These are phyloP conservation scores for Erodium texanum DNA, from an alignment of 441 rosid species.

Conservation along the genomic window DNA sequence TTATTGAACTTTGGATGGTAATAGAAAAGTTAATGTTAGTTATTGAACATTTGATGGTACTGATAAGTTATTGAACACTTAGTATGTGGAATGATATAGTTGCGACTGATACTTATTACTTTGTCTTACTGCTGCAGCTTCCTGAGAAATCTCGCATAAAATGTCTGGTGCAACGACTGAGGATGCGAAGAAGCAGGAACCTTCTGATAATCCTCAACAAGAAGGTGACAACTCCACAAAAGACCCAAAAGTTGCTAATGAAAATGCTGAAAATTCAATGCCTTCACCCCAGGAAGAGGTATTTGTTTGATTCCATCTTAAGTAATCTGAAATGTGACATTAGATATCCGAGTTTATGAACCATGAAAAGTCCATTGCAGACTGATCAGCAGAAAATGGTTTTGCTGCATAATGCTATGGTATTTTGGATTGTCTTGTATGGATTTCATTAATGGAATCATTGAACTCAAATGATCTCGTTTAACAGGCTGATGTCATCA, in stretches of 20 bases:
- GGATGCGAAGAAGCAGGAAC: conserved; percentile 32
- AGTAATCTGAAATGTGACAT: neutral
- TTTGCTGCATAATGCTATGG: neutral
- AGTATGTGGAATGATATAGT: neutral
- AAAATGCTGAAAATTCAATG: conserved; percentile 24
- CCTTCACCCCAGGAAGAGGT: conserved; percentile 43
- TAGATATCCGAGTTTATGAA: neutral
- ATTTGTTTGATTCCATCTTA: conserved; percentile 9
- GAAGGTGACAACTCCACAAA: conserved; percentile 15
- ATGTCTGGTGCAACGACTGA: conserved; percentile 25
- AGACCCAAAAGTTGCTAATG: conserved; percentile 21
- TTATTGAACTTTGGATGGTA: neutral
- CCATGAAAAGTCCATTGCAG: neutral
- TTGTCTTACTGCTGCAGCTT: neutral
- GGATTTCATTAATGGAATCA: neutral
- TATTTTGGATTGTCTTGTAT: neutral
- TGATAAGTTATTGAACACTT: too few species aligned
- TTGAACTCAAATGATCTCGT: neutral
- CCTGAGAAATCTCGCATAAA: neutral
- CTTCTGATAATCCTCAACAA: conserved; percentile 17
- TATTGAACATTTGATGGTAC: too few species aligned
- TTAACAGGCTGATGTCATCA: conserved; percentile 41
- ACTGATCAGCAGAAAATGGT: neutral
- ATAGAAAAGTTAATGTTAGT: neutral
- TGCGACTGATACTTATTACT: neutral